Evolutionary conservation across 1,284 basidiomycete genomes (phyloP).

Genomic region (Tylopilus microsporus): DNA sequence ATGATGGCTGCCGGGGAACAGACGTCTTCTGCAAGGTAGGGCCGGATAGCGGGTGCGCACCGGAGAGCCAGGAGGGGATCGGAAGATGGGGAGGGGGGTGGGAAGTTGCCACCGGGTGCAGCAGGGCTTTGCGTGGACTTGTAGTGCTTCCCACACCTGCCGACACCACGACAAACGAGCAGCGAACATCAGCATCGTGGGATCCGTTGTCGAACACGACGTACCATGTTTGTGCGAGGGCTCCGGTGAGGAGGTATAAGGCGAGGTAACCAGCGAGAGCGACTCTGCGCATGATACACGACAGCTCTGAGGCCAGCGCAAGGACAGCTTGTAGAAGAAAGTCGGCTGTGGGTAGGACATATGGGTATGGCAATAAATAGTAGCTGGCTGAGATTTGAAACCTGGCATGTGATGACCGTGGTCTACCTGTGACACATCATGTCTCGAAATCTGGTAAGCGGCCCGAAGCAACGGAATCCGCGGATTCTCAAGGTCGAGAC

Average conservation of each 20-base stretch:
- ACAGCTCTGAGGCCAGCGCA: not conserved
- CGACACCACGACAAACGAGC: not conserved
- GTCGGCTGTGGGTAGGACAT: not conserved
- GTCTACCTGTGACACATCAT: no score
- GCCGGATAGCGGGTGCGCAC: constrained; percentile 30
- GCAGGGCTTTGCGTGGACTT: constrained; percentile 14
- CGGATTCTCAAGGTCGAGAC: no score
- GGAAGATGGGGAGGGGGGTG: constrained; percentile 13
- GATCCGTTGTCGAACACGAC: not conserved
- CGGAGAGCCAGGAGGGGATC: constrained; percentile 28
- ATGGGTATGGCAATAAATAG: not conserved
- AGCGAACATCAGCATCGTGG: not conserved
- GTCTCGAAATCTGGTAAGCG: no score
- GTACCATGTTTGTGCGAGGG: constrained; percentile 34
- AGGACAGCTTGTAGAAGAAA: not conserved
- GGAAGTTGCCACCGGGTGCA: constrained; percentile 29
- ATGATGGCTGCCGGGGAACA: constrained; percentile 20
- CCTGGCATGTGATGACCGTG: not conserved
- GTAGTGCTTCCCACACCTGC: constrained; percentile 32
- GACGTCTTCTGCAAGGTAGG: constrained; percentile 31
- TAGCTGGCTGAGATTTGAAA: not conserved
- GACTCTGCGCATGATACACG: constrained; percentile 18
- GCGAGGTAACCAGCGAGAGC: constrained; percentile 9
- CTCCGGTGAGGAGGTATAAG: constrained; percentile 18
- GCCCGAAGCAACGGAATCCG: no score